Percentiles rank a stretch among this genome's conserved stretches.
These are phyloP conservation scores for Thermoascus crustaceus DNA, from an alignment of 2,329 filamentous ascomycete species.

Conservation along the genomic window DNA sequence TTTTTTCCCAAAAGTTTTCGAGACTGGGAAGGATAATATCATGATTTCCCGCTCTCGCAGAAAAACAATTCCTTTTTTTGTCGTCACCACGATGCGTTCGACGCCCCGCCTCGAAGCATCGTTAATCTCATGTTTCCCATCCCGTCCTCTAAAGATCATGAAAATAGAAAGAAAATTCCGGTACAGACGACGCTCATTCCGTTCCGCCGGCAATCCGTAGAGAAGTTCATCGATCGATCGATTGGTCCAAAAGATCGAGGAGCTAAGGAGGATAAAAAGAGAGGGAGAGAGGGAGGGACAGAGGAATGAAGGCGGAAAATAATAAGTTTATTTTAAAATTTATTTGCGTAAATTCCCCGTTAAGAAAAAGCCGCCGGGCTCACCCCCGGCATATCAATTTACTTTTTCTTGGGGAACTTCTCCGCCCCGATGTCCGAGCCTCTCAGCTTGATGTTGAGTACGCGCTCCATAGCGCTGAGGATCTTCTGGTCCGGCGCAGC, in stretches of 20 bases:
- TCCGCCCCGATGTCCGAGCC: conserved; percentile 78
- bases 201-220: conserved; percentile 5
- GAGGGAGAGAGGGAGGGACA: too few relatives aligned
- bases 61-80: too few relatives aligned
- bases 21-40: neutral
- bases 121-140: too few relatives aligned
- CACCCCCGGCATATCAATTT: conserved; percentile 19
- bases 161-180: conserved; percentile 3
- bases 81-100: too few relatives aligned
- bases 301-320: too few relatives aligned
- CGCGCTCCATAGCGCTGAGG: conserved; percentile 66
- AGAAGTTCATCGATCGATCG: neutral
- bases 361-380: conserved; percentile 17
- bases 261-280: conserved; percentile 10
- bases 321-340: too few relatives aligned
- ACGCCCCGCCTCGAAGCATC: too few relatives aligned
- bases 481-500: conserved; percentile 79
- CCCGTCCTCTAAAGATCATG: too few relatives aligned
- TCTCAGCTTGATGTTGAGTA: conserved; percentile 80
- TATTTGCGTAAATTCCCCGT: conserved; percentile 12
- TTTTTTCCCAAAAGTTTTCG: too few relatives aligned
- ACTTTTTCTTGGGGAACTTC: conserved; percentile 70
- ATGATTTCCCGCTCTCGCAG: too few relatives aligned
- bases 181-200: conserved; percentile 9
- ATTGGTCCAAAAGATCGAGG: conserved; percentile 5